Evolutionary conservation across 2,329 filamentous ascomycete species (phyloP), one percentile per base, ranked within the genome.

Genomic region (Cordyceps javanica): DNA sequence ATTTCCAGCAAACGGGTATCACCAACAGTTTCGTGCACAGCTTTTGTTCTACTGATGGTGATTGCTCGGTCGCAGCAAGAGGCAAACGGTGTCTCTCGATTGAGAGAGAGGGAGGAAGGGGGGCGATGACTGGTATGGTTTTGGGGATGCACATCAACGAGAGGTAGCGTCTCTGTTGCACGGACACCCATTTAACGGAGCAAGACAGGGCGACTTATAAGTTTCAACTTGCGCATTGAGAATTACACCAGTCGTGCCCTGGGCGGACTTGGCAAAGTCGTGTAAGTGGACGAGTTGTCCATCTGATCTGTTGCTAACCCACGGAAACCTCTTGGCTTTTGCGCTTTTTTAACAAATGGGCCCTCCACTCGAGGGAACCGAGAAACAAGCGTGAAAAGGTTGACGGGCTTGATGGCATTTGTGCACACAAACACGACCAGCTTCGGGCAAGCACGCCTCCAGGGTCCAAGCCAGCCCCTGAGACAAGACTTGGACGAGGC

Each of bases 391-490:
- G n/a, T n/a, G n/a, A n/a, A n/a, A n/a, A n/a, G 51, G 28, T 8
- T 45, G 16, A 34, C 13, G 14, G 16, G 39, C 5, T n/a, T 34
- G 51, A 48, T 30, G 30, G 30, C 32, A 55, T 28, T 21, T 39
- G 42, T 30, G 23, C 44, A 6, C 32, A 39, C 34, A 21, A 39
- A 34, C 36, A 6, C 19, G 14, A 6, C 30, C 51, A 45, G 39
- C 51, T 30, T 54, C 13, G 23, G 39, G 11, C 10, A 16, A 54
- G 25, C 53, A 55, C 42, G 42, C 42, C 48, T 41, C 34, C 42
- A 38, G 53, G 53, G 53, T 48, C 53, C 53, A 55, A 36, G 53
- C 44, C 48, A 23, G 16, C 54, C 54, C 54, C 54, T 56, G 54
- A 56, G 54, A 56, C 54, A 56, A 5, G 21, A 42, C 19, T 30